Evolutionary conservation across 2,329 filamentous ascomycete species (phyloP).

Genomic region (Trichoderma cornu-damae): DNA sequence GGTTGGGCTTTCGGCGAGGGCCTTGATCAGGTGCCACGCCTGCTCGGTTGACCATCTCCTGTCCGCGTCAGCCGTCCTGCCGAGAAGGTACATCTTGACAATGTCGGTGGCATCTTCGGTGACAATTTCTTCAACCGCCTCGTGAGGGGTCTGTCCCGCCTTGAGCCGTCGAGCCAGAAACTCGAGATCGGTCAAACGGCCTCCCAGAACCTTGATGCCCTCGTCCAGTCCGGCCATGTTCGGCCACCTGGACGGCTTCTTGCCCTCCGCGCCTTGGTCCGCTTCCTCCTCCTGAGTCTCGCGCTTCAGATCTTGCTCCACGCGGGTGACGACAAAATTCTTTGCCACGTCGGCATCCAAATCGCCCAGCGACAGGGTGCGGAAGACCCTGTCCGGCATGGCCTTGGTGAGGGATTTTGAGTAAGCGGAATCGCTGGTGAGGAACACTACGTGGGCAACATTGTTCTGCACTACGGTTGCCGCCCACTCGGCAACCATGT

Average conservation of each 20-base stretch:
- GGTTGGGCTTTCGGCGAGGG: slow-evolving; percentile 61
- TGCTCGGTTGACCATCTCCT: slow-evolving; percentile 76
- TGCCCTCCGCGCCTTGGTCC: slow-evolving; percentile 26
- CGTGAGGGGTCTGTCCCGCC: slow-evolving; percentile 73
- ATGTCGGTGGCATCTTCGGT: slow-evolving; percentile 86
- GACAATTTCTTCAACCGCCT: slow-evolving; percentile 83
- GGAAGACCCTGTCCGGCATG: slow-evolving; percentile 85
- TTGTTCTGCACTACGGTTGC: slow-evolving; percentile 80
- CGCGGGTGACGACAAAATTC: slow-evolving; percentile 79
- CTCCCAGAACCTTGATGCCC: slow-evolving; percentile 77
- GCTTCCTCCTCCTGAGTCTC: slow-evolving; percentile 27
- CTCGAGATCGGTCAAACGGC: slow-evolving; percentile 91
- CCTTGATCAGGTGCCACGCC: slow-evolving; percentile 83
- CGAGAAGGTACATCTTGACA: slow-evolving; percentile 82
- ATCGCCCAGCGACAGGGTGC: slow-evolving; percentile 78
- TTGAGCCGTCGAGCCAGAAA: slow-evolving; percentile 87
- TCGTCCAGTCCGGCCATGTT: slow-evolving; percentile 69
- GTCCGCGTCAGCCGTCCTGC: slow-evolving; percentile 43
- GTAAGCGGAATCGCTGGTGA: slow-evolving; percentile 85
- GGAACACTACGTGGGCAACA: slow-evolving; percentile 87
- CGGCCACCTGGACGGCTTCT: slow-evolving; percentile 27
- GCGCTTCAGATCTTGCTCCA: slow-evolving; percentile 49
- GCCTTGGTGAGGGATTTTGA: slow-evolving; percentile 82
- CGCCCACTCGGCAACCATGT: slow-evolving; percentile 85
- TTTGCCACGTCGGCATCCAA: slow-evolving; percentile 82